Evolutionary conservation across 2,329 filamentous ascomycete species (phyloP), one percentile per base, ranked within the genome.

Genomic region (Pseudogymnoascus sp.): DNA sequence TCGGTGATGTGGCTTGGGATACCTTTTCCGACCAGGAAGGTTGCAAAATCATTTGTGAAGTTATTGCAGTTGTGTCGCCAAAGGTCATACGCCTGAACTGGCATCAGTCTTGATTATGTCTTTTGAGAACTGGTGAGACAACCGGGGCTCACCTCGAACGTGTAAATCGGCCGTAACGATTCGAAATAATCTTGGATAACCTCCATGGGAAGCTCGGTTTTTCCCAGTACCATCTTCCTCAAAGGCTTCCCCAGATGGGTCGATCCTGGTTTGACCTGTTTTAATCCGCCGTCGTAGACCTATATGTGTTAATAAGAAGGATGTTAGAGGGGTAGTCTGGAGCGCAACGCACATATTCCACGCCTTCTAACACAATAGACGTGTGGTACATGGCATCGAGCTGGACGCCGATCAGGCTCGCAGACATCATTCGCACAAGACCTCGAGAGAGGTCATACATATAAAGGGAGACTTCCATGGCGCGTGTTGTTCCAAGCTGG

Each of bases 301-400:
- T 60, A 14, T 7, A 40, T 40, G 12, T 25, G 58, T 60, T 18
- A 60, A 31, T 60, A 31, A 25, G 21, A 14, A 8, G 16, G 21
- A 86, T 8, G n/a, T n/a, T 61, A 11, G 31, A 37, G 33, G 2
- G 12, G 40, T 65, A 71, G 63, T 67, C 16, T 1, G 12, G 58
- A 18, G 16, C 9, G n/a, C n/a, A 60, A 60, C 58, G 7, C 23
- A 60, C 85, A 74, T 96, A 97, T 76, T 99, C 95, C 60, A 88
- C 83, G n/a, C 88, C 87, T 61, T 87, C 84, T 40, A 97, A 80
- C 43, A 96, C 88, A 61, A 99, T 87, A 0, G 93, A 91, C 0
- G 95, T 97, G 74, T 99, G 95, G 69, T 97, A 97, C 61, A 99
- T 86, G 61, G 95, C 95, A 74, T 97, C 93, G 59, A 97, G 90